These are phyloP conservation scores for Tuber borchii DNA, from an alignment of 495 filamentous ascomycete species.

Conservation along the genomic window DNA sequence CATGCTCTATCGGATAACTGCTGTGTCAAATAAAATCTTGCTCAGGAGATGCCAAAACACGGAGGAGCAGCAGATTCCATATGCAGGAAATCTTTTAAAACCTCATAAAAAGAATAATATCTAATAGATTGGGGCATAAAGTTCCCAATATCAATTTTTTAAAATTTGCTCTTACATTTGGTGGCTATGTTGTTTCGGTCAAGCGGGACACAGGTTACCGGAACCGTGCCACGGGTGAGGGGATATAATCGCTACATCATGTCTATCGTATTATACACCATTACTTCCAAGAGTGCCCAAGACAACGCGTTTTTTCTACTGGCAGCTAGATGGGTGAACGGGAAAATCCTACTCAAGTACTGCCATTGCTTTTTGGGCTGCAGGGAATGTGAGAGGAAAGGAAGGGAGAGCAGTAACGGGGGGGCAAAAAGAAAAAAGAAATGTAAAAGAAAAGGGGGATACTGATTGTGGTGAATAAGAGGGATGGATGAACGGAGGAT, in stretches of 20 bases:
- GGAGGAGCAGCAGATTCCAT: no score
- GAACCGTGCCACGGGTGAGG: no score
- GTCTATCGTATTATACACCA: neutral
- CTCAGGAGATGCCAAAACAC: no score
- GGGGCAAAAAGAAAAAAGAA: neutral
- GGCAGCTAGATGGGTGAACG: neutral
- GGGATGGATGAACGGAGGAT: neutral
- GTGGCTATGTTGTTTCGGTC: no score
- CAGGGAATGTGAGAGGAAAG: slow-evolving; percentile 1
- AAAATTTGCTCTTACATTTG: no score
- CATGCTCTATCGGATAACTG: no score
- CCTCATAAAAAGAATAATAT: no score
- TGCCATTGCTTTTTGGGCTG: neutral
- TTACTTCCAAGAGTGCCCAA: neutral
- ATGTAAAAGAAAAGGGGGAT: neutral
- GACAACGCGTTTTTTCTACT: neutral
- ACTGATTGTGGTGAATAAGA: neutral
- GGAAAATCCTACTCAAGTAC: neutral
- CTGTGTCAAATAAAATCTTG: no score
- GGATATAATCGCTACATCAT: neutral
- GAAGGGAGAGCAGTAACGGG: neutral
- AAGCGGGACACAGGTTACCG: no score
- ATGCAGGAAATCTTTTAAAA: no score
- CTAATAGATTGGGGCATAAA: no score
- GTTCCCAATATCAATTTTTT: no score